Evolutionary conservation across 2,329 filamentous ascomycete species (phyloP).

Genomic region (Arthroderma sp.): DNA sequence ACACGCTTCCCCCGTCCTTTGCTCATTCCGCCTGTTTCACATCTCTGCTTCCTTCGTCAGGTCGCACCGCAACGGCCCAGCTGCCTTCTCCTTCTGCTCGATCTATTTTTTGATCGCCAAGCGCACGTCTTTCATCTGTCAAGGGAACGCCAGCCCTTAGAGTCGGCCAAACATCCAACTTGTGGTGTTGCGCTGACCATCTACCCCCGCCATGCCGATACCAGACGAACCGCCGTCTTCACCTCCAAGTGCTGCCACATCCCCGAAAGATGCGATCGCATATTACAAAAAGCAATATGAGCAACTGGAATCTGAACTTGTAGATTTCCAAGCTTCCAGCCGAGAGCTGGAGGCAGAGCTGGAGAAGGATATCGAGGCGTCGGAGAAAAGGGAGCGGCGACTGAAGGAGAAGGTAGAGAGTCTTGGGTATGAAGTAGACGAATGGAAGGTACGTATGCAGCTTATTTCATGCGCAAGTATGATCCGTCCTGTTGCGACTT

Average conservation of each 20-base stretch:
- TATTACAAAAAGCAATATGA: constrained; percentile 98
- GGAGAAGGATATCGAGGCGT: constrained; percentile 89
- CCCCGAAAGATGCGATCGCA: constrained; percentile 59
- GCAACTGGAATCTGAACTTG: constrained; percentile 75
- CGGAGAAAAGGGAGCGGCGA: constrained; percentile 79
- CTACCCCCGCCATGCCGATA: too few relatives aligned
- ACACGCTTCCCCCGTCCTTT: too few relatives aligned
- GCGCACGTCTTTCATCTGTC: too few relatives aligned
- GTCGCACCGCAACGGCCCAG: too few relatives aligned
- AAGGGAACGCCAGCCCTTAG: too few relatives aligned
- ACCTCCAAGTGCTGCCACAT: constrained; percentile 26
- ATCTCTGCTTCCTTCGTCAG: too few relatives aligned
- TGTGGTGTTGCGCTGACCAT: too few relatives aligned
- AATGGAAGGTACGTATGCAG: constrained; percentile 74
- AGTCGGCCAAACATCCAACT: too few relatives aligned
- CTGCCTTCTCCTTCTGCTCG: too few relatives aligned
- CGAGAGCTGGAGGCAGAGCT: constrained; percentile 87
- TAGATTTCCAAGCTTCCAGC: constrained; percentile 87
- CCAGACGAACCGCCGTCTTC: constrained; percentile 14
- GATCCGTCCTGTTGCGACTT: too few relatives aligned
- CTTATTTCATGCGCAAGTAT: neutral
- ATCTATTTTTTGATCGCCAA: too few relatives aligned
- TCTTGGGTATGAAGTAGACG: constrained; percentile 78
- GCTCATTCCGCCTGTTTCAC: too few relatives aligned
- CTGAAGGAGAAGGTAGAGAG: constrained; percentile 78